phyloP scores from a whole-genome alignment of 192 early-diverging fungal species.

The Gaertneriomyces sp. region DNA sequence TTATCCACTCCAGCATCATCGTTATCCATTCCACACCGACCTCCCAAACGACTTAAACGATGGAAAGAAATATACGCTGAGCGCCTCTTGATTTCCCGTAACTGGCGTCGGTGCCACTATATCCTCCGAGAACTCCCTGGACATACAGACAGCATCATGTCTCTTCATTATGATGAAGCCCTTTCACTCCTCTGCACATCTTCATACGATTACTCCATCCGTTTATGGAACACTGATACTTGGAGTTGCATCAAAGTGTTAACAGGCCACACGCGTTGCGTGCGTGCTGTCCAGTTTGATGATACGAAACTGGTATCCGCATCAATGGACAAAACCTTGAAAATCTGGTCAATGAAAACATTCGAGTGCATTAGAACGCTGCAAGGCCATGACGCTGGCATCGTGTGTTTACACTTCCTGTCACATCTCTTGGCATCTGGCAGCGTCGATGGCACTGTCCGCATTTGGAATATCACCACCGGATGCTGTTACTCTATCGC shows the following conservation, averaged over 20 bases:
- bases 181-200: constrained; percentile 74
- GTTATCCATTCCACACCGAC: not conserved
- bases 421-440: constrained; percentile 79
- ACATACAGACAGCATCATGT: constrained; percentile 89
- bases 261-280: constrained; percentile 79
- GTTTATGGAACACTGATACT: constrained; percentile 85
- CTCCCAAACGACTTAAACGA: constrained; percentile 38
- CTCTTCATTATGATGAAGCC: constrained; percentile 79
- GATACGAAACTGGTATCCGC: constrained; percentile 89
- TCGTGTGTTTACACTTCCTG: constrained; percentile 80
- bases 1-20: not conserved
- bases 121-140: constrained; percentile 59
- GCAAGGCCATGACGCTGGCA: constrained; percentile 71
- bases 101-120: constrained; percentile 87
- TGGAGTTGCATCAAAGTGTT: constrained; percentile 74
- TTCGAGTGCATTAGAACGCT: constrained; percentile 84
- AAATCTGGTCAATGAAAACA: constrained; percentile 87
- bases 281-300: constrained; percentile 91
- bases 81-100: constrained; percentile 83
- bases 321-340: constrained; percentile 86
- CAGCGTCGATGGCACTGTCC: constrained; percentile 74
- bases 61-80: constrained; percentile 98
- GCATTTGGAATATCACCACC: constrained; percentile 77
- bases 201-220: constrained; percentile 79
- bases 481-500: constrained; percentile 66